phyloP scores from a whole-genome alignment of 345 rosid genomes.

The Pistacia vera region DNA sequence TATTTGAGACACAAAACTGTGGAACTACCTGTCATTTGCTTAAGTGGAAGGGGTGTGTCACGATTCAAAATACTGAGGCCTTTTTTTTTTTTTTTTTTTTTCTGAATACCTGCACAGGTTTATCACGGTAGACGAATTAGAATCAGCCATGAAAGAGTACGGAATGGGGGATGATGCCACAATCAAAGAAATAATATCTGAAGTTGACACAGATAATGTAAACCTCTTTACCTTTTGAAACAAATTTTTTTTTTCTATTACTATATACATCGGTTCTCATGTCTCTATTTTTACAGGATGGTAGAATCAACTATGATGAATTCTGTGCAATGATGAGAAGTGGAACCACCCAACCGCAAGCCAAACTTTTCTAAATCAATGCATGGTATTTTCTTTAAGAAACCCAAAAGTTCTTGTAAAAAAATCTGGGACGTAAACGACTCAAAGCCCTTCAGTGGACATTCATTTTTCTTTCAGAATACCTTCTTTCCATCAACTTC shows the following conservation, averaged over 20 bases:
- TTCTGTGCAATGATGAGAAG: slow-evolving; percentile 89
- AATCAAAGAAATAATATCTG: slow-evolving; percentile 81
- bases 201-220: slow-evolving; percentile 88
- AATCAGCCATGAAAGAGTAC: slow-evolving; percentile 74
- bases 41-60: neutral
- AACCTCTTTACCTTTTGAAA: slow-evolving; percentile 25
- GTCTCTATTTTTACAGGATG: slow-evolving; percentile 54
- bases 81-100: neutral
- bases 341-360: slow-evolving; percentile 64
- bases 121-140: slow-evolving; percentile 84
- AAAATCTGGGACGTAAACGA: neutral
- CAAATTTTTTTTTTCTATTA: neutral
- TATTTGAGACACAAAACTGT: neutral
- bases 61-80: neutral
- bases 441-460: neutral
- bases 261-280: neutral
- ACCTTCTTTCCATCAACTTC: neutral
- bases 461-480: neutral
- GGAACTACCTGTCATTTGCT: neutral
- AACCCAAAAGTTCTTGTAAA: neutral
- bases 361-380: slow-evolving; percentile 40
- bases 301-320: slow-evolving; percentile 83
- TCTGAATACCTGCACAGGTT: slow-evolving; percentile 40
- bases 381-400: neutral
- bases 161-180: slow-evolving; percentile 79